These are phyloP conservation scores for Colletotrichum sp. DNA, from an alignment of 2,329 filamentous ascomycete genomes.

Conservation along the genomic window DNA sequence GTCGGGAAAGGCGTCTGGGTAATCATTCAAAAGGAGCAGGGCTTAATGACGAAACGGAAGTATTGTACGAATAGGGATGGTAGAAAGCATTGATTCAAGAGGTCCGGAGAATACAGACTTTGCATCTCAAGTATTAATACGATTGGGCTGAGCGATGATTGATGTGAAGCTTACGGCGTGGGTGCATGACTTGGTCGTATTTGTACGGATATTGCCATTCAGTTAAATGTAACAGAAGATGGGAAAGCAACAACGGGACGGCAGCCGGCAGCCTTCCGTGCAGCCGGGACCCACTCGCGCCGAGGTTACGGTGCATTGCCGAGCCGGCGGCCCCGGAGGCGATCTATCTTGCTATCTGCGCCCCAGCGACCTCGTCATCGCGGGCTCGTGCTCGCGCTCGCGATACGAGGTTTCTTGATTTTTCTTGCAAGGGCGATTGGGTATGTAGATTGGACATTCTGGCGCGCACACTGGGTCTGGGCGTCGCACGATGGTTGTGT, in stretches of 20 bases:
- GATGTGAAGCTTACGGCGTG: neutral
- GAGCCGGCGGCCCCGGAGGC: neutral
- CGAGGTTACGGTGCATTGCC: neutral
- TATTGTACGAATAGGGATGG: conserved; percentile 19
- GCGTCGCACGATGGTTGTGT: neutral
- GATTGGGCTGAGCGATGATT: neutral
- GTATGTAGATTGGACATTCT: neutral
- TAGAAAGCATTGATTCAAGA: conserved; percentile 18
- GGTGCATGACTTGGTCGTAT: neutral
- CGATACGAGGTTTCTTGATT: neutral
- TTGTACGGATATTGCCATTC: neutral
- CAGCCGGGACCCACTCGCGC: neutral
- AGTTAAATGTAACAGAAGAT: neutral
- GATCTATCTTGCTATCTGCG: neutral
- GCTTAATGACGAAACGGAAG: conserved; percentile 21
- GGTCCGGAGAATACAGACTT: conserved; percentile 1
- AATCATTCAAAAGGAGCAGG: neutral
- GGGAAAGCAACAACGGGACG: neutral
- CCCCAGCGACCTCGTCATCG: neutral
- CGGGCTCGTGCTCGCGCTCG: neutral
- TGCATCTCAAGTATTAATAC: neutral
- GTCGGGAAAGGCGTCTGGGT: conserved; percentile 9
- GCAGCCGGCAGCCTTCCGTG: neutral
- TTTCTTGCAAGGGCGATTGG: neutral
- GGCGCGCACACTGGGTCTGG: neutral